phyloP scores from a whole-genome alignment of 2,329 filamentous ascomycete species.

The Claviceps arundinis region DNA sequence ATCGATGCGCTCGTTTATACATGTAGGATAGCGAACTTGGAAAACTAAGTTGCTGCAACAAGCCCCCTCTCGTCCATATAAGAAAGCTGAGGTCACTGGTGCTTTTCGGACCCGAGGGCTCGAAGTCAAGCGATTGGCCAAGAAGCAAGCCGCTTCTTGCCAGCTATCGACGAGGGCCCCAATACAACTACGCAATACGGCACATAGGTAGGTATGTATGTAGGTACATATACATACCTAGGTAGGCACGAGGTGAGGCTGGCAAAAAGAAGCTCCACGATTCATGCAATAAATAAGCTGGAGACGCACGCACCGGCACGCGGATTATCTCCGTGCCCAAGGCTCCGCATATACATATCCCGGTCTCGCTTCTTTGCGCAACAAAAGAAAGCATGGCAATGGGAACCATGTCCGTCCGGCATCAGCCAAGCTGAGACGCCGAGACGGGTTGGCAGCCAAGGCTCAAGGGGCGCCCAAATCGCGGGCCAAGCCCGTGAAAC shows the following conservation, averaged over 20 bases:
- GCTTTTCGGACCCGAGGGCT: conserved; percentile 11
- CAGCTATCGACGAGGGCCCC: conserved; percentile 22
- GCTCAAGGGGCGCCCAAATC: conserved; percentile 11
- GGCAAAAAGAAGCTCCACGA: too few species aligned
- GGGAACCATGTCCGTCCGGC: conserved; percentile 14
- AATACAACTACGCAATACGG: too few species aligned
- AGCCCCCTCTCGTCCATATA: too few species aligned
- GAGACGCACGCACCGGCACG: conserved; percentile 17
- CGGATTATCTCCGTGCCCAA: conserved; percentile 18
- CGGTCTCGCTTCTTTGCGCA: conserved; percentile 17
- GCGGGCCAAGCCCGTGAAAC: not conserved
- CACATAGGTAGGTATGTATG: too few species aligned
- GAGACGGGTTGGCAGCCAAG: conserved; percentile 11
- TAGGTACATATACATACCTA: too few species aligned
- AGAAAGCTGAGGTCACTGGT: too few species aligned
- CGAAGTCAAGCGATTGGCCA: conserved; percentile 14
- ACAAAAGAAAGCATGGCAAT: conserved; percentile 20
- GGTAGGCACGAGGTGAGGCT: too few species aligned
- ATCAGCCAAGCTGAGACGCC: conserved; percentile 14
- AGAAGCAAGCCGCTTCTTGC: conserved; percentile 18
- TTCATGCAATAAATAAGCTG: too few species aligned
- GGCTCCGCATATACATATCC: conserved; percentile 12
- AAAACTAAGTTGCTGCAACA: too few species aligned
- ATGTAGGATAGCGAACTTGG: too few species aligned
- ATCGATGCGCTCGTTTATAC: too few species aligned